Percentiles rank a stretch among this genome's conserved stretches.
Conservation (phyloP, 805 yeast species). For the Ogataea nakhonphanomensis region DNA sequence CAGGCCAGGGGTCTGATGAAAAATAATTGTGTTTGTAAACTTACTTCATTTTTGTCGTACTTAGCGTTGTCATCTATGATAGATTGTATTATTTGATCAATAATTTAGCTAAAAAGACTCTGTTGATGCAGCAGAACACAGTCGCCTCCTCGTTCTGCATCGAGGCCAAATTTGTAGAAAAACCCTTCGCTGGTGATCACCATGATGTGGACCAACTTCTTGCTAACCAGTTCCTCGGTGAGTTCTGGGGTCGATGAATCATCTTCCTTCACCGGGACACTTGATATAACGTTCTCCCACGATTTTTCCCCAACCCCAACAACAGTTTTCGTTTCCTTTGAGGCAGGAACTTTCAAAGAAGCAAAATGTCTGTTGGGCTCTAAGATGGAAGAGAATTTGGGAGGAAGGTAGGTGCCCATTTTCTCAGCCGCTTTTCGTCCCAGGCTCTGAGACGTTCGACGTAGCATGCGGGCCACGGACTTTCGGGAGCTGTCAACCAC, state of each 20-base stretch:
- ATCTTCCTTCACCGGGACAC: conserved; percentile 21
- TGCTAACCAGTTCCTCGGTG: conserved; percentile 20
- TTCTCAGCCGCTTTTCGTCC: conserved; percentile 83
- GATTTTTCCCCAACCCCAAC: conserved; percentile 44
- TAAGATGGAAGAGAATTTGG: conserved; percentile 76
- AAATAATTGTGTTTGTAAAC: conserved; percentile 3
- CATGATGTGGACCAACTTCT: conserved; percentile 49
- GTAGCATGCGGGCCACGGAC: conserved; percentile 69
- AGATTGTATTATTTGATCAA: conserved; percentile 9
- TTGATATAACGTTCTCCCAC: conserved; percentile 24
- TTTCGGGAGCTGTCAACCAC: conserved; percentile 66
- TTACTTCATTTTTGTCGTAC: conserved; percentile 1
- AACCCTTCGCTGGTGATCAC: conserved; percentile 87
- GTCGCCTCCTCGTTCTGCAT: conserved; percentile 91
- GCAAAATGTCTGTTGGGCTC: conserved; percentile 96
- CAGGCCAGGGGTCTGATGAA: conserved; percentile 9
- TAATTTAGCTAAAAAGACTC: conserved; percentile 17
- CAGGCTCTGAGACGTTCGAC: conserved; percentile 73
- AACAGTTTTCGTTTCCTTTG: conserved; percentile 43
- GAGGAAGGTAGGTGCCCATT: conserved; percentile 86
- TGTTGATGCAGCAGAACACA: conserved; percentile 72
- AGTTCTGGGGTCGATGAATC: conserved; percentile 15
- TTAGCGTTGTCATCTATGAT: conserved; percentile 8
- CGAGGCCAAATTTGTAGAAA: conserved; percentile 79
- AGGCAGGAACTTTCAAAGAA: conserved; percentile 48